phyloP scores from a whole-genome alignment of 2,329 filamentous ascomycete genomes.

The Diaporthe vexans region DNA sequence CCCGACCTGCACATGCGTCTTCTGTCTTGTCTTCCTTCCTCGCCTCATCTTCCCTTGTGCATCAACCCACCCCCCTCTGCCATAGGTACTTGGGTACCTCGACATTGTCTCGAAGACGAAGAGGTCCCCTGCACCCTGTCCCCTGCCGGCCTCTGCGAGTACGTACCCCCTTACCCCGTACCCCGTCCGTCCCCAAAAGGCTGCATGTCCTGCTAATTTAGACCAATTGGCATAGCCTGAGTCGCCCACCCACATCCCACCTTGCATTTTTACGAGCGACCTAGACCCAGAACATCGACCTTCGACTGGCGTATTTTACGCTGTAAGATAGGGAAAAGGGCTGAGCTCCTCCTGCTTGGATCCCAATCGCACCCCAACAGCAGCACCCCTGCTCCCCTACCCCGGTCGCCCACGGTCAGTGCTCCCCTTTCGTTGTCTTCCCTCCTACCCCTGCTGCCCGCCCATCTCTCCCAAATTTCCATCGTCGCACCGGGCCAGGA shows the following conservation, averaged over 20 bases:
- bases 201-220: background rate
- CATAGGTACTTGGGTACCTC: no score
- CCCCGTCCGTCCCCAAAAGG: constrained; percentile 14
- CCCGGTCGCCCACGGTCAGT: constrained; percentile 16
- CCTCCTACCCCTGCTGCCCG: background rate
- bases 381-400: background rate
- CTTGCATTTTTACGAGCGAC: constrained; percentile 21
- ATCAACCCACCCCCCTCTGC: background rate
- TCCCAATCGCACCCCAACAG: background rate
- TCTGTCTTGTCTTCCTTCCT: background rate
- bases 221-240: constrained; percentile 11
- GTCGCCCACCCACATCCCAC: constrained; percentile 18
- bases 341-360: background rate
- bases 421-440: background rate
- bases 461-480: background rate
- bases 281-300: background rate
- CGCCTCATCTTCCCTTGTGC: background rate
- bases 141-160: background rate
- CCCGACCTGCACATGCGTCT: background rate
- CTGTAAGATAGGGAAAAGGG: background rate
- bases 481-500: constrained; percentile 24
- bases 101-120: background rate
- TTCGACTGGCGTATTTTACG: constrained; percentile 10
- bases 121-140: constrained; percentile 1
- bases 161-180: constrained; percentile 15